These are phyloP conservation scores for Leccinum uliginosum DNA, from an alignment of 768 basidiomycete species.

Conservation along the genomic window DNA sequence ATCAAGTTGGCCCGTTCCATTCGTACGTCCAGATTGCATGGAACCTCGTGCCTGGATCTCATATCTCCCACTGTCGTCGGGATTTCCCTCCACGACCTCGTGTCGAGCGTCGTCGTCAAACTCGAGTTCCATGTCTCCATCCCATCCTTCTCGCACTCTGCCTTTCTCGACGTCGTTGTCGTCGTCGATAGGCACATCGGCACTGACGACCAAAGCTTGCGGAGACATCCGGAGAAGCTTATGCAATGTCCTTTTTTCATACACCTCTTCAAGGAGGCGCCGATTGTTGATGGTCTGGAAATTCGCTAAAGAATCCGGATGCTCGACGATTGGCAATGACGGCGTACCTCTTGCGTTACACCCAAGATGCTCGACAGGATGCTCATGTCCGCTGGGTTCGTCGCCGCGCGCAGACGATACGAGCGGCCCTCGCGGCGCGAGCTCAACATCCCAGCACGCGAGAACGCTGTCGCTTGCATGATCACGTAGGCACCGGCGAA, in stretches of 20 bases:
- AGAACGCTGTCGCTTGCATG: slow-evolving; percentile 69
- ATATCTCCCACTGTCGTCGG: slow-evolving; percentile 58
- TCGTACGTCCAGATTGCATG: slow-evolving; percentile 41
- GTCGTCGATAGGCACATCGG: slow-evolving; percentile 17
- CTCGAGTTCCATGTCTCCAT: slow-evolving; percentile 33
- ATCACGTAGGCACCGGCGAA: slow-evolving; percentile 79
- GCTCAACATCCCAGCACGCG: slow-evolving; percentile 57
- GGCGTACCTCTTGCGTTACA: slow-evolving; percentile 73
- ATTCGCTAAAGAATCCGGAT: slow-evolving; percentile 1
- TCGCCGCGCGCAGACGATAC: slow-evolving; percentile 39
- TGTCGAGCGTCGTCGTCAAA: slow-evolving; percentile 19
- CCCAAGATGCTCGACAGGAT: slow-evolving; percentile 78
- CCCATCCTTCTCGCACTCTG: slow-evolving; percentile 37
- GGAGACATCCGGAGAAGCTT: slow-evolving; percentile 44
- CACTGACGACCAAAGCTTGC: slow-evolving; percentile 13
- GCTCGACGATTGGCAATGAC: not conserved
- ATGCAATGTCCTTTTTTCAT: slow-evolving; percentile 56
- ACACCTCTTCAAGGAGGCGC: slow-evolving; percentile 62
- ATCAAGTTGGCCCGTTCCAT: slow-evolving; percentile 34
- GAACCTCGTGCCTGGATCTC: slow-evolving; percentile 46
- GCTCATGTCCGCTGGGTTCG: slow-evolving; percentile 64
- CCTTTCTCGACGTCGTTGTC: slow-evolving; percentile 10
- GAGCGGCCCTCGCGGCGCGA: slow-evolving; percentile 51
- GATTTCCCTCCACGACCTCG: slow-evolving; percentile 15
- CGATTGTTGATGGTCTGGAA: slow-evolving; percentile 73